Conservation (phyloP, 305 asterid genomes). For the Fraxinus latifolia region DNA sequence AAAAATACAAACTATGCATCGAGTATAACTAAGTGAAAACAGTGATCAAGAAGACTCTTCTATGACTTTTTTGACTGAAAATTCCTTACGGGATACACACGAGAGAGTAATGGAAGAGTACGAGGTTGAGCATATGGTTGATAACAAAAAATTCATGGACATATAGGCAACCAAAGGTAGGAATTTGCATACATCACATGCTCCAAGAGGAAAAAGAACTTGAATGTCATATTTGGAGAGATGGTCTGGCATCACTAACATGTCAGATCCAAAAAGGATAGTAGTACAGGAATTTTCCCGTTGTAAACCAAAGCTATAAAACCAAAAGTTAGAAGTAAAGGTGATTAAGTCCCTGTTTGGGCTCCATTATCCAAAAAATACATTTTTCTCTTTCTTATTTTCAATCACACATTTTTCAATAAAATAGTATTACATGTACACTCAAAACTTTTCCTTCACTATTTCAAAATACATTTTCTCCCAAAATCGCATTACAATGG, state of each 20-base stretch:
- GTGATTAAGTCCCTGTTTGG: not conserved
- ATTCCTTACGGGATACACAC: not conserved
- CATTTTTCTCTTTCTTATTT: no score
- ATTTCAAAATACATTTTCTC: no score
- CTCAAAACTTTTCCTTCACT: no score
- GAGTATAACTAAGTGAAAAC: not conserved
- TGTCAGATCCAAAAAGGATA: not conserved
- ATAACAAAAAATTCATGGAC: not conserved
- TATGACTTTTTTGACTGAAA: not conserved
- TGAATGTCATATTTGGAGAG: not conserved
- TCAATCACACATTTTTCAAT: no score
- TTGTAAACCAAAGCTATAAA: not conserved
- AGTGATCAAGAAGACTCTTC: not conserved
- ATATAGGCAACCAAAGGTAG: not conserved
- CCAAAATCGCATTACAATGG: no score
- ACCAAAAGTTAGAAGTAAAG: not conserved
- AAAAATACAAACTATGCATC: not conserved
- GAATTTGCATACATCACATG: not conserved
- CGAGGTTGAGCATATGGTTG: not conserved
- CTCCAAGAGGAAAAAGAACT: not conserved
- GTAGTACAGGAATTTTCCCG: not conserved
- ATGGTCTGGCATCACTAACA: not conserved
- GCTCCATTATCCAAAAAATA: no score
- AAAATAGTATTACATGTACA: no score
- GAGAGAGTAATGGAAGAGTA: not conserved